Evolutionary conservation across 306 rosid genomes (phyloP), one percentile per base, ranked within the genome.

Genomic region (Rosa lucieae): DNA sequence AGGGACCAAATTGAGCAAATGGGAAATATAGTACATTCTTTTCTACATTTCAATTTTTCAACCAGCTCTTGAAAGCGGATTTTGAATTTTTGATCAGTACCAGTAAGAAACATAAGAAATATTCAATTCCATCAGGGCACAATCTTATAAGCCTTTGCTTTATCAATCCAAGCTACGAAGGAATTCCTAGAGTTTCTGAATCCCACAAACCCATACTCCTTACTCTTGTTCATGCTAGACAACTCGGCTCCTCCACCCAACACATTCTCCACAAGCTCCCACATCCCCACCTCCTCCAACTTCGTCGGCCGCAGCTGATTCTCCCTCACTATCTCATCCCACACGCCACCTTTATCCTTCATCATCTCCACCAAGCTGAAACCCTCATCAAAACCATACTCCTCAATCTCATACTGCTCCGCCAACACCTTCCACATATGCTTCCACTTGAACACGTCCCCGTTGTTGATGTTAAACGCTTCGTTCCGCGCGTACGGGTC

Each of bases 371-470:
- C 78, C 81, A 92, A 67, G 72, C 18, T 74, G 75, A 87, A 70
- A 20, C 72, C 29, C 13, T 63, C 90, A 59, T 89, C 93, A 9
- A 82, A 86, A 18, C 97, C 92, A 37, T 81, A 84, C 18, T 92
- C 89, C 84, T 86, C 90, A 43, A 88, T 90, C 76, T 77, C 92
- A 81, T 85, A 92, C 80, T 88, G 85, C 74, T 92, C 90, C 0
- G 94, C 97, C 88, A 92, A 71, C 74, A 84, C 89, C 80, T 87
- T 89, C 97, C 97, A 92, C 10, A 89, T 26, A 2, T 84, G 89
- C 76, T 92, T 92, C 97, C 97, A 89, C 77, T 58, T 89, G 49
- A 84, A 92, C 7, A 89, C 89, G 59, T 92, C 91, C 8, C 94
- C 94, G 1, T 89, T 91, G 79, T 70, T 88, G 58, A 85, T 77